Evolutionary conservation across 306 rosid species (phyloP).

Genomic region (Cucumis cinereus): DNA sequence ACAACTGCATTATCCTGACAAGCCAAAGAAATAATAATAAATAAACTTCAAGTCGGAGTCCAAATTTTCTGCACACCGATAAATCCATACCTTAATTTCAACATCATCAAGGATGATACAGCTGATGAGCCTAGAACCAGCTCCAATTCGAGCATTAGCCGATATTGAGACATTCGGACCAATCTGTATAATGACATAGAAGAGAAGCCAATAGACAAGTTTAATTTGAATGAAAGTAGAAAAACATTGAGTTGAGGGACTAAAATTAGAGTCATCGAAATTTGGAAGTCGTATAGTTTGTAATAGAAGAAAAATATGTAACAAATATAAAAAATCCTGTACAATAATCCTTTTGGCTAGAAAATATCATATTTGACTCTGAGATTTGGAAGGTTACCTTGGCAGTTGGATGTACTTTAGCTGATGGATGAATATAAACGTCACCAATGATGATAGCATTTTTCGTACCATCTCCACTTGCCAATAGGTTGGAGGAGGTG

Average conservation of each 20-base stretch:
- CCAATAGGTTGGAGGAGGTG: conserved; percentile 60
- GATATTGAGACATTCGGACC: conserved; percentile 93
- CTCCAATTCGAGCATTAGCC: conserved; percentile 95
- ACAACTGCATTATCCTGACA: conserved; percentile 85
- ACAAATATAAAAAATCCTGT: background rate
- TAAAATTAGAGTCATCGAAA: background rate
- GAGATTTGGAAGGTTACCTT: conserved; percentile 34
- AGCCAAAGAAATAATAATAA: background rate
- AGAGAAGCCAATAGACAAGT: background rate
- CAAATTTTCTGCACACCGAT: background rate
- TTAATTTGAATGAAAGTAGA: background rate
- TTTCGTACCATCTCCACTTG: conserved; percentile 54
- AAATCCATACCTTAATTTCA: conserved; percentile 58
- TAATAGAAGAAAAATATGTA: background rate
- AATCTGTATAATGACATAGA: conserved; percentile 37
- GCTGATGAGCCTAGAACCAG: conserved; percentile 81
- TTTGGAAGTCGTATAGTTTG: background rate
- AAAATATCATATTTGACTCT: background rate
- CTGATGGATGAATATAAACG: conserved; percentile 90
- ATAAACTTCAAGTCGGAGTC: background rate
- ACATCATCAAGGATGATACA: conserved; percentile 85
- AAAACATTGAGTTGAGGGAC: background rate
- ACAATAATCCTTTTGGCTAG: background rate
- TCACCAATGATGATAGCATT: conserved; percentile 61
- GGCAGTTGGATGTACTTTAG: conserved; percentile 87